Evolutionary conservation across 805 yeast species (phyloP).

Genomic region (Dipodascus geniculatus): DNA sequence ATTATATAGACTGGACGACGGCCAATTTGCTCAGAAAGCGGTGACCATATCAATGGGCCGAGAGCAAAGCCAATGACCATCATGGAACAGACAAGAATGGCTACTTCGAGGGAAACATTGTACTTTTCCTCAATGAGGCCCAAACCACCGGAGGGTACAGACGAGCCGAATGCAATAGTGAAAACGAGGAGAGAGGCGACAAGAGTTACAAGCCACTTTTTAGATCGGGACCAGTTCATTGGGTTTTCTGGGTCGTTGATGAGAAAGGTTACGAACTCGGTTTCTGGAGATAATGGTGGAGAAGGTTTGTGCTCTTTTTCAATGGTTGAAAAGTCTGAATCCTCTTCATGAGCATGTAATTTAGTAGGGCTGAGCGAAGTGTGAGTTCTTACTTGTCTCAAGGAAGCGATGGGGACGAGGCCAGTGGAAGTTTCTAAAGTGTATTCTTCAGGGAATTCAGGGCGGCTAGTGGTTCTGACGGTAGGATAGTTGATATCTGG

Average conservation of each 20-base stretch:
- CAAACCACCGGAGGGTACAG: constrained; percentile 81
- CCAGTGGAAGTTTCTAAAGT: constrained; percentile 83
- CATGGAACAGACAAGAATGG: constrained; percentile 67
- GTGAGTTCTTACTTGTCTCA: neutral
- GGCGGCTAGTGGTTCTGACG: constrained; percentile 13
- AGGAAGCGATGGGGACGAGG: constrained; percentile 51
- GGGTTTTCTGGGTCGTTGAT: constrained; percentile 83
- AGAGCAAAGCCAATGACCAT: constrained; percentile 84
- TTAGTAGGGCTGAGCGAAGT: neutral
- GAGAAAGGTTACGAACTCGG: constrained; percentile 75
- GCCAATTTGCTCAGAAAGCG: constrained; percentile 75
- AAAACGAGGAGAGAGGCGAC: constrained; percentile 62
- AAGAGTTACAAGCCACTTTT: constrained; percentile 40
- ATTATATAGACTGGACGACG: constrained; percentile 73
- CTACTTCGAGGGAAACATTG: constrained; percentile 65
- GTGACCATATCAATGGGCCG: constrained; percentile 87
- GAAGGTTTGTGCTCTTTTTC: neutral
- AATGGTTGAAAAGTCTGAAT: neutral
- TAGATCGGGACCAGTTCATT: constrained; percentile 56
- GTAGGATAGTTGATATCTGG: constrained; percentile 39
- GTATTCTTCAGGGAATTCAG: constrained; percentile 84
- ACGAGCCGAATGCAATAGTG: constrained; percentile 87
- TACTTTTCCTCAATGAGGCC: constrained; percentile 53
- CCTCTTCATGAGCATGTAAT: neutral
- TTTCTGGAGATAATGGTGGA: constrained; percentile 3